Evolutionary conservation across 2,329 filamentous ascomycete genomes (phyloP).

Genomic region (Stachybotrys elegans): DNA sequence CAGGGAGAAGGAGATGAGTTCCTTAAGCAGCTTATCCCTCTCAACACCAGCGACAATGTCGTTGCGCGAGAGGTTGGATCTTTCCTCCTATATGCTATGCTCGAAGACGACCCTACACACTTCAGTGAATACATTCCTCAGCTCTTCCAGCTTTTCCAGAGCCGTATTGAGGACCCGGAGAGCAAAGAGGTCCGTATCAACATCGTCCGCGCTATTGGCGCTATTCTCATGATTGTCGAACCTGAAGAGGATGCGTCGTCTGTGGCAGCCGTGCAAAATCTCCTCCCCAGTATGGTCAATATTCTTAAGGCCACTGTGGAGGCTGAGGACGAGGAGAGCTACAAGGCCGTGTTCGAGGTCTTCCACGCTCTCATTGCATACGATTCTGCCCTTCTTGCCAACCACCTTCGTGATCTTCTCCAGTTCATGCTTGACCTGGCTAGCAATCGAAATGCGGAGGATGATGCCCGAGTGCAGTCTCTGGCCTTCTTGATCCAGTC

Average conservation of each 20-base stretch:
- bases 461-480: constrained; percentile 84
- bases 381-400: constrained; percentile 76
- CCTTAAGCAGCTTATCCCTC: constrained; percentile 71
- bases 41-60: constrained; percentile 69
- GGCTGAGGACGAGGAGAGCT: constrained; percentile 76
- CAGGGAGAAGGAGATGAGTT: constrained; percentile 76
- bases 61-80: constrained; percentile 84
- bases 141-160: constrained; percentile 77
- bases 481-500: constrained; percentile 91
- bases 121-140: constrained; percentile 77
- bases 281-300: constrained; percentile 82
- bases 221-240: constrained; percentile 81
- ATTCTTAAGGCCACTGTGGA: constrained; percentile 83
- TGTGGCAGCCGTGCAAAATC: constrained; percentile 69
- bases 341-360: constrained; percentile 88
- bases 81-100: constrained; percentile 87
- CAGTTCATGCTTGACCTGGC: constrained; percentile 91
- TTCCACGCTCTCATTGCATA: constrained; percentile 94
- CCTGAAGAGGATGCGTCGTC: constrained; percentile 76
- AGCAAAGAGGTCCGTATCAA: constrained; percentile 92
- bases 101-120: constrained; percentile 80
- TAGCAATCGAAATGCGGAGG: constrained; percentile 69
- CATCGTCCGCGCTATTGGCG: constrained; percentile 84
- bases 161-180: constrained; percentile 84
- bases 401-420: constrained; percentile 84